Evolutionary conservation across 2,329 filamentous ascomycete genomes (phyloP), one percentile per base, ranked within the genome.

Genomic region (Basipetospora chlamydospora): DNA sequence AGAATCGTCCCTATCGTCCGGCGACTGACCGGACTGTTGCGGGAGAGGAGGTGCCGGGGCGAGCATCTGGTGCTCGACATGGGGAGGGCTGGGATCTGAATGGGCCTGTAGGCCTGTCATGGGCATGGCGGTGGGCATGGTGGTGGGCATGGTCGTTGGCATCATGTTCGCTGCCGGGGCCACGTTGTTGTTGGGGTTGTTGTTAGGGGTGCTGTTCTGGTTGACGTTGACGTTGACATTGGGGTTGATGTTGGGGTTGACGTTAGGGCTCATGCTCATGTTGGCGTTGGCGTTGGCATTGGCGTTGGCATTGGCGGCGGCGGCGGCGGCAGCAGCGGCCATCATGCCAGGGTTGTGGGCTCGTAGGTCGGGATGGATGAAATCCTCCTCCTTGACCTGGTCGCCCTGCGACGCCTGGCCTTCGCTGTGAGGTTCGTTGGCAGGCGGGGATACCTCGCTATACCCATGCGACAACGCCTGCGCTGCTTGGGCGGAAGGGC

Each of bases 361-460:
- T 46, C 64, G 58, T 30, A 68, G 54, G 37, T 67, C 62, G 15
- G 64, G 64, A 41, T 68, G 63, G 34, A 68, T 66, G 42, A 62
- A 60, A 41, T 60, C 49, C 45, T 67, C 63, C 43, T 51, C 51
- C 42, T 62, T 59, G 41, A 53, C 37, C 43, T 59, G 36, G 25
- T 33, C 3, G 11, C 29, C 25, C 35, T 31, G 35, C 18, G 17
- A 16, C 10, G 22, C 20, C 48, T 38, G 44, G 48, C 44, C 43
- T 57, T 40, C 42, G 51, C 47, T 29, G 12, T 29, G 43, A 53
- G 55, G 40, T 49, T 44, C 41, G 48, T 50, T 49, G 56, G 56
- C 48, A 39, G 51, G 47, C 38, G 51, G 49, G 33, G 54, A 46
- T 39, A 58, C 45, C 39, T 59, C 56, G 42, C 40, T 58, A 53